Conservation (phyloP, 345 rosid species). For the Arabidopsis suecica region DNA sequence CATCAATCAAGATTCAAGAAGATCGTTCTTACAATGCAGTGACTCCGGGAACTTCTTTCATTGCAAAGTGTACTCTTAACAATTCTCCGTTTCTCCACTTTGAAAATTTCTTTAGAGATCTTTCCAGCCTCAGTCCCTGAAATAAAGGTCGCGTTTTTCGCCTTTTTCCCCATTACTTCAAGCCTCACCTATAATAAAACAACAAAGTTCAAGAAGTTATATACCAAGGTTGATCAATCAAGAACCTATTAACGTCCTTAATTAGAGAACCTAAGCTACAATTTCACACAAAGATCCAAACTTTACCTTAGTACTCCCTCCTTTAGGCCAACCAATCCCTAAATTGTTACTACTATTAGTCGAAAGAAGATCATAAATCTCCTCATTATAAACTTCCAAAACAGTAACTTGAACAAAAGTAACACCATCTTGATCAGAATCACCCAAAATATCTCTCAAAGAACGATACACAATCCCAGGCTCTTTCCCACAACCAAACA, state of each 20-base stretch:
- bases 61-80: constrained; percentile 93
- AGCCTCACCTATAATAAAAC: constrained; percentile 66
- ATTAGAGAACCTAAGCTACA: background rate
- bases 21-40: constrained; percentile 56
- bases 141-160: constrained; percentile 83
- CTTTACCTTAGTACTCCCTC: constrained; percentile 69
- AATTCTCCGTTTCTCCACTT: constrained; percentile 93
- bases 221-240: background rate
- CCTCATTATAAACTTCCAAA: constrained; percentile 93
- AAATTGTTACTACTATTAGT: constrained; percentile 65
- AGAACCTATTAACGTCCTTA: background rate
- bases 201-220: background rate
- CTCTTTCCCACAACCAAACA: constrained; percentile 91
- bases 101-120: constrained; percentile 86
- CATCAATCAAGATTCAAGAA: background rate
- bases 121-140: constrained; percentile 92
- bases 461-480: constrained; percentile 90
- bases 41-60: constrained; percentile 97
- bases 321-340: constrained; percentile 86
- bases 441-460: constrained; percentile 76
- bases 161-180: constrained; percentile 98
- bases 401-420: constrained; percentile 89
- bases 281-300: background rate
- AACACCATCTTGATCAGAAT: constrained; percentile 53
- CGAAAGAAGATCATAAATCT: constrained; percentile 87